Evolutionary conservation across 2,329 filamentous ascomycete genomes (phyloP).

Genomic region (Ophiostoma populinum): DNA sequence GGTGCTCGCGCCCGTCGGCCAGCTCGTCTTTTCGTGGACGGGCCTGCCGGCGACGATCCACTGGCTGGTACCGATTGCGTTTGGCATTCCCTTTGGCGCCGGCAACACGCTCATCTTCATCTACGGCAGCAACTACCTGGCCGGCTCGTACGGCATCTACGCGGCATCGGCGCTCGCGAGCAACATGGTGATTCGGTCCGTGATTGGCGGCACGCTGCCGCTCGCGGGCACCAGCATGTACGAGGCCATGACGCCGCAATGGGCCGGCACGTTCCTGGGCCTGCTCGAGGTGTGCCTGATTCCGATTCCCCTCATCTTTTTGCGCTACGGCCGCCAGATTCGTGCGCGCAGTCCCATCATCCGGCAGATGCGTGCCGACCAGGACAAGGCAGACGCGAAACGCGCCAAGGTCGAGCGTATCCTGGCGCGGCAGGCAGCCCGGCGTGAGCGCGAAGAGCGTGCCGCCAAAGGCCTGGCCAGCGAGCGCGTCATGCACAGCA

Average conservation of each 20-base stretch:
- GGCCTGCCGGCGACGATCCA: conserved; percentile 60
- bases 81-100: conserved; percentile 58
- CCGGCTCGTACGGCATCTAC: conserved; percentile 59
- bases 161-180: conserved; percentile 61
- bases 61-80: conserved; percentile 60
- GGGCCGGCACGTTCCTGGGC: conserved; percentile 56
- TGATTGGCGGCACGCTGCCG: conserved; percentile 54
- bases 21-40: conserved; percentile 81
- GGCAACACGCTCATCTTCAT: conserved; percentile 65
- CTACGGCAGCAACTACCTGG: conserved; percentile 61
- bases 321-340: conserved; percentile 34
- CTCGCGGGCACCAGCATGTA: conserved; percentile 60
- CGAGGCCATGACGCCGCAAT: conserved; percentile 45
- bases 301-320: conserved; percentile 62
- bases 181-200: conserved; percentile 51
- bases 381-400: conserved; percentile 15
- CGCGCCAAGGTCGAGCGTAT: conserved; percentile 11
- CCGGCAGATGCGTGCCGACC: conserved; percentile 23
- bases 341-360: conserved; percentile 28
- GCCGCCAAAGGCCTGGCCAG: background rate
- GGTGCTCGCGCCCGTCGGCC: conserved; percentile 55
- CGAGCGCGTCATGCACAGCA: background rate
- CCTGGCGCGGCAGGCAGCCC: conserved; percentile 8
- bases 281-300: conserved; percentile 52
- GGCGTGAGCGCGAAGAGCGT: conserved; percentile 2